Percentiles rank a stretch among this genome's conserved stretches.
These are phyloP conservation scores for Diaporthe ampelina DNA, from an alignment of 2,329 filamentous ascomycete species.

Conservation along the genomic window DNA sequence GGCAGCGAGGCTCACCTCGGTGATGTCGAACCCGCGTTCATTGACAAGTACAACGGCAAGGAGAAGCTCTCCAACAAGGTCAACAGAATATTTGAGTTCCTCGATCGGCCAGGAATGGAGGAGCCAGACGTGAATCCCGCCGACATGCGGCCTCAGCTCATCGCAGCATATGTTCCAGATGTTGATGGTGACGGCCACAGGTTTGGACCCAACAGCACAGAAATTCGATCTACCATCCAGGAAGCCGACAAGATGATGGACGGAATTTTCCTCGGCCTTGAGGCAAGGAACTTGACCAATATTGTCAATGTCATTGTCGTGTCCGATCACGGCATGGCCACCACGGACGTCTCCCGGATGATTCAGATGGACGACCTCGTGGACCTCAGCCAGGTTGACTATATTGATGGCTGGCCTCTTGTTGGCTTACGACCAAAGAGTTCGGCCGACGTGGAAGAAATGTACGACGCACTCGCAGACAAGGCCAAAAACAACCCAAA, in stretches of 20 bases:
- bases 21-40: slow-evolving; percentile 79
- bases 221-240: slow-evolving; percentile 83
- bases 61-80: slow-evolving; percentile 84
- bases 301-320: slow-evolving; percentile 97
- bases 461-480: slow-evolving; percentile 74
- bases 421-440: slow-evolving; percentile 88
- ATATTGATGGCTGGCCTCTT: slow-evolving; percentile 94
- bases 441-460: slow-evolving; percentile 71
- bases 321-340: slow-evolving; percentile 98
- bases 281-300: slow-evolving; percentile 84
- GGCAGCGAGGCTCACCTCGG: slow-evolving; percentile 89
- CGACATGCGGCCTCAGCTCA: slow-evolving; percentile 84
- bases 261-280: slow-evolving; percentile 80
- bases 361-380: slow-evolving; percentile 93
- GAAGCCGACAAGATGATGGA: slow-evolving; percentile 88
- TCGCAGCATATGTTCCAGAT: slow-evolving; percentile 94
- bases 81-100: slow-evolving; percentile 80
- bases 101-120: slow-evolving; percentile 85
- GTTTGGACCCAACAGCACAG: slow-evolving; percentile 94
- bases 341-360: slow-evolving; percentile 83
- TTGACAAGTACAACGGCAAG: slow-evolving; percentile 87
- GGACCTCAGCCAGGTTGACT: slow-evolving; percentile 81
- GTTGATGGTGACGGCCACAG: slow-evolving; percentile 90
- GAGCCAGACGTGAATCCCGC: slow-evolving; percentile 62
- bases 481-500: slow-evolving; percentile 74